Conservation (phyloP, 257 asterid species). For the Sherardia arvensis region DNA sequence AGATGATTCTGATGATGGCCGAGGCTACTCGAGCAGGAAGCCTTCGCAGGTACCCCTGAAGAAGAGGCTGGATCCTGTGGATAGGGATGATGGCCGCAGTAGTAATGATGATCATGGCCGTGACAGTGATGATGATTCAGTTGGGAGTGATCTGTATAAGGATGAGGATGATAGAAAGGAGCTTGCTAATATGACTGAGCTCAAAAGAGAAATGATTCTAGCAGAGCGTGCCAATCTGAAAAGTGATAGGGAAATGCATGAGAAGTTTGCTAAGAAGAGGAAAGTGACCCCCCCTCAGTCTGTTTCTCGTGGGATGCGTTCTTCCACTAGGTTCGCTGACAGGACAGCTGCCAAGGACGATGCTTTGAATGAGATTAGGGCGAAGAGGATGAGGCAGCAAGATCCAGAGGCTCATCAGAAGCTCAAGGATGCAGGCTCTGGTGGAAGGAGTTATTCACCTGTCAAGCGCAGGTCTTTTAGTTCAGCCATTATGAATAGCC, state of each 20-base stretch:
- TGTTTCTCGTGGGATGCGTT: slow-evolving; percentile 67
- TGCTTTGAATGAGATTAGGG: slow-evolving; percentile 41
- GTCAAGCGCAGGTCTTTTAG: slow-evolving; percentile 66
- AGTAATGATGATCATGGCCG: slow-evolving; percentile 47
- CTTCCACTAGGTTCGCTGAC: slow-evolving; percentile 53
- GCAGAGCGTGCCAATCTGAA: slow-evolving; percentile 81
- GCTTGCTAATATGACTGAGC: slow-evolving; percentile 82
- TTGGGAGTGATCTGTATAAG: slow-evolving; percentile 94
- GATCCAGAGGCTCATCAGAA: slow-evolving; percentile 33
- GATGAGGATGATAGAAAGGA: slow-evolving; percentile 78
- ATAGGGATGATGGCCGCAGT: slow-evolving; percentile 64
- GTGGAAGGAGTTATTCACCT: slow-evolving; percentile 64
- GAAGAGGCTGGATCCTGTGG: slow-evolving; percentile 73
- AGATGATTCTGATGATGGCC: slow-evolving; percentile 81
- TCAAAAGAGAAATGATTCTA: slow-evolving; percentile 78
- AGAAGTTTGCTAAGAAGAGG: slow-evolving; percentile 41
- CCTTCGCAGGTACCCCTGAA: slow-evolving; percentile 88
- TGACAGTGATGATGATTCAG: slow-evolving; percentile 88
- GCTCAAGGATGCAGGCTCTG: slow-evolving; percentile 61
- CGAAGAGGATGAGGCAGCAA: slow-evolving; percentile 54
- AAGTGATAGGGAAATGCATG: slow-evolving; percentile 72
- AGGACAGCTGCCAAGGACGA: slow-evolving; percentile 85
- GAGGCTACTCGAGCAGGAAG: slow-evolving; percentile 57
- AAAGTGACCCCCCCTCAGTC: slow-evolving; percentile 70
- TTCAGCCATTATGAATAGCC: slow-evolving; percentile 55